A percentile compares a stretch with the other conserved stretches of the same genome.
phyloP scores from a whole-genome alignment of 2,329 filamentous ascomycete genomes.

The Curvularia hawaiiensis region DNA sequence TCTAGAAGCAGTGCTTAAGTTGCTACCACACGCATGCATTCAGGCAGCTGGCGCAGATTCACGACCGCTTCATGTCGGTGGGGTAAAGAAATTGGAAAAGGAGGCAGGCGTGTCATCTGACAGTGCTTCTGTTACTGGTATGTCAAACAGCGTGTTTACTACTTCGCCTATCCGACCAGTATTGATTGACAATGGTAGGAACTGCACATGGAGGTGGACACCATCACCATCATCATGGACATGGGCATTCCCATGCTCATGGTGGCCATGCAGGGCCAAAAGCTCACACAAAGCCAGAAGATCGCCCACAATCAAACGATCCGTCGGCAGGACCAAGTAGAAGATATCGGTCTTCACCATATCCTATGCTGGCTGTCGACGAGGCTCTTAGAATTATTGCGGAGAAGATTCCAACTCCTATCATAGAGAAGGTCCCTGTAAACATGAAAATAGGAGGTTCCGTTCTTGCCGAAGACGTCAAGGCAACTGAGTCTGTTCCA shows the following conservation, averaged over 20 bases:
- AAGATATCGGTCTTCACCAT: slow-evolving; percentile 84
- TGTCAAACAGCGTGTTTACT: not conserved
- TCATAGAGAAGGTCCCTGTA: slow-evolving; percentile 64
- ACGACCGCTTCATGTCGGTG: slow-evolving; percentile 76
- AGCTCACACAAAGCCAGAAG: slow-evolving; percentile 71
- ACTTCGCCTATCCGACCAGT: not conserved
- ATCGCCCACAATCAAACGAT: slow-evolving; percentile 64
- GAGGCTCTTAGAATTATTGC: slow-evolving; percentile 77
- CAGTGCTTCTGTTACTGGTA: slow-evolving; percentile 23
- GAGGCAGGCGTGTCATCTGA: slow-evolving; percentile 67
- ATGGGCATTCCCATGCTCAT: not conserved
- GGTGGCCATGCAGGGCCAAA: slow-evolving; percentile 55
- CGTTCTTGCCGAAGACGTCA: slow-evolving; percentile 83
- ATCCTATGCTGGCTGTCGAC: slow-evolving; percentile 86
- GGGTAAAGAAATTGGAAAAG: slow-evolving; percentile 80
- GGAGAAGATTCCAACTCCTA: slow-evolving; percentile 71
- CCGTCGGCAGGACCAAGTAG: slow-evolving; percentile 65
- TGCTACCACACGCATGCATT: slow-evolving; percentile 92
- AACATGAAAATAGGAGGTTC: slow-evolving; percentile 71
- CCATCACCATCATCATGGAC: slow-evolving; percentile 46
- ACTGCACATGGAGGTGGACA: slow-evolving; percentile 37
- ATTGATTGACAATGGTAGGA: slow-evolving; percentile 15
- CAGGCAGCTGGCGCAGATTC: slow-evolving; percentile 87
- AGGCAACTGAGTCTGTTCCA: slow-evolving; percentile 80
- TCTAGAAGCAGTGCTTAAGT: slow-evolving; percentile 82